Base-by-base conservation (phyloP, 2,329 filamentous ascomycete genomes). In the Laburnicola sp. region DNA sequence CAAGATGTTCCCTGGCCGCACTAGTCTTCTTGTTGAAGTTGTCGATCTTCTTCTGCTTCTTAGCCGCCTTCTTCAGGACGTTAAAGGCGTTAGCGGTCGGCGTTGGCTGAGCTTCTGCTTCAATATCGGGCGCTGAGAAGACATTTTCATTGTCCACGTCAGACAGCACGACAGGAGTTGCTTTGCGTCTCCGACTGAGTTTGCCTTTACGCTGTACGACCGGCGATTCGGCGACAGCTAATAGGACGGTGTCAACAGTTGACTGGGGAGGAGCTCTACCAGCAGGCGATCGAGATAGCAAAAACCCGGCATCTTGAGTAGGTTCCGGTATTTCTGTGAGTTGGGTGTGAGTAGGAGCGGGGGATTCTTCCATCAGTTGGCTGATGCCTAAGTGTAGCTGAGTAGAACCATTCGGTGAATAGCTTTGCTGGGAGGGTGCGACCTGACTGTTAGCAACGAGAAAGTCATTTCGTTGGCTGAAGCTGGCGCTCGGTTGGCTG, bases 11-110 rank as follows among this genome's bases (percentile, higher is more conserved):
- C 65, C 86, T 91, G 0, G 92, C 93, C 68, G 89, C 86, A 75
- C 90, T 95, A 70, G 88, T 92, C 73, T 91, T 92, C 73, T 87
- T 89, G 74, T 96, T 83, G 62, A 91, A 96, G 4, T 76, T 75
- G 45, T 80, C 78, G 2, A 60, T 52, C 2, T 57, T 64, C 31
- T 59, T 63, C 62, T 83, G 82, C 62, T 82, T 81, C 64, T 76
- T 80, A 4, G 83, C 81, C 3, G 81, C 85, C 65, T 86, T 86
- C 60, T 83, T 84, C 83, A 96, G 84, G 31, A 86, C 73, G 48
- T 82, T 78, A 68, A 94, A 95, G 0, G 86, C 88, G 57, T 72
- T 72, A 37, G 73, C 72, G 30, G 75, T 74, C 43, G 69, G 66
- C 10, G 70, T 68, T 23, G 52, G 53, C 27, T 68, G 69, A 10